Percentiles rank a stretch among this genome's conserved stretches.
Conservation (phyloP, 192 early-diverging fungal species). For the Bifiguratus adelaidae region DNA sequence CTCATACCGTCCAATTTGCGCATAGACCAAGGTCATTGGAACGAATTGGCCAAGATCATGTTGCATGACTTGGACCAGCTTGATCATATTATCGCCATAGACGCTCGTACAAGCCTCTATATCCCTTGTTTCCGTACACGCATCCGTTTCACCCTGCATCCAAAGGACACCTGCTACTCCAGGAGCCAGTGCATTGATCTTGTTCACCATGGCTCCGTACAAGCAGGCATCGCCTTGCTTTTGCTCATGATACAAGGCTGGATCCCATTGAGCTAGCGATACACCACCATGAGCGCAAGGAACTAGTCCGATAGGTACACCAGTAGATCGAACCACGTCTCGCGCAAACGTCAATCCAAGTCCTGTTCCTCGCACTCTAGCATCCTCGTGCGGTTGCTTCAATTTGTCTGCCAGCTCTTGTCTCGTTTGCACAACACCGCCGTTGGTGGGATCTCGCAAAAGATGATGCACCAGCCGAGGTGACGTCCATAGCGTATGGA, state of each 20-base stretch:
- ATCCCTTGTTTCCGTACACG: no score
- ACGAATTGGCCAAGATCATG: no score
- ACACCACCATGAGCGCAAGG: conserved; percentile 21
- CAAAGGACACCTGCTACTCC: conserved; percentile 14
- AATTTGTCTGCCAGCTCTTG: no score
- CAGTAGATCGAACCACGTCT: neutral
- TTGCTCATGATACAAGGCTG: neutral
- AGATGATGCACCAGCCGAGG: conserved; percentile 9
- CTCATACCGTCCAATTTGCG: no score
- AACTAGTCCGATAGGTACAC: conserved; percentile 18
- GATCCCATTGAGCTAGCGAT: conserved; percentile 9
- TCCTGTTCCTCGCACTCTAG: conserved; percentile 5
- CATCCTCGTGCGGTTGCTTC: conserved; percentile 1
- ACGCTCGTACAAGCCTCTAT: no score
- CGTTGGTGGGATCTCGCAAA: conserved; percentile 15
- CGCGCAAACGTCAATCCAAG: conserved; percentile 9
- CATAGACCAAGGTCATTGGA: no score
- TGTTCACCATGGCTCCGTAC: conserved; percentile 15
- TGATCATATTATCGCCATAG: no score
- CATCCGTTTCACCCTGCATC: conserved; percentile 24
- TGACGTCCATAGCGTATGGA: conserved; percentile 6
- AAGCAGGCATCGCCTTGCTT: neutral
- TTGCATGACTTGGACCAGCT: no score
- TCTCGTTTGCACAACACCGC: no score
- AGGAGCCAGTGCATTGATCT: neutral